Evolutionary conservation across 108 stramenopile species (phyloP).

Genomic region (Nitzschia sp.): DNA sequence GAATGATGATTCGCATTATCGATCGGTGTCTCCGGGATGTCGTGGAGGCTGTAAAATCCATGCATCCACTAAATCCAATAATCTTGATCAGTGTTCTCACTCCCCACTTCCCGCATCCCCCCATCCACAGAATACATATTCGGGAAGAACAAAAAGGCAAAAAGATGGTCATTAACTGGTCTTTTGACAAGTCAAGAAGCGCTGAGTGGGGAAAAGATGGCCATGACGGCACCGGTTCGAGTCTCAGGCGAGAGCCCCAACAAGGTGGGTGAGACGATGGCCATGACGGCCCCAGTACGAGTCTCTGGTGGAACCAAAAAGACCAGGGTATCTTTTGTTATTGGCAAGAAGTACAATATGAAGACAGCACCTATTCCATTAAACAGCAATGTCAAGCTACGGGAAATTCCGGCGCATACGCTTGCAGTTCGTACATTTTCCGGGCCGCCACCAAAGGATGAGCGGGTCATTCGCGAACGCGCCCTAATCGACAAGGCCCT

Average conservation of each 20-base stretch:
- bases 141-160: constrained; percentile 47
- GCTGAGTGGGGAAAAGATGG: constrained; percentile 42
- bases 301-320: constrained; percentile 25
- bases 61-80: too few relatives aligned
- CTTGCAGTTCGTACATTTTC: constrained; percentile 54
- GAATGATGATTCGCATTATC: too few relatives aligned
- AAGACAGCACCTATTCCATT: constrained; percentile 58
- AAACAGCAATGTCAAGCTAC: constrained; percentile 42
- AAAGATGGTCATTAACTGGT: neutral
- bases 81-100: too few relatives aligned
- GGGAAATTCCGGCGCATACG: constrained; percentile 46
- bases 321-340: constrained; percentile 62
- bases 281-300: constrained; percentile 66
- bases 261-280: constrained; percentile 45
- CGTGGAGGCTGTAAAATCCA: too few relatives aligned
- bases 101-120: too few relatives aligned
- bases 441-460: constrained; percentile 61
- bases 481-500: constrained; percentile 31
- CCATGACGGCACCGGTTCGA: constrained; percentile 59
- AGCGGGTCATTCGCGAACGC: constrained; percentile 40
- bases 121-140: constrained; percentile 73
- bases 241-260: constrained; percentile 18
- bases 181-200: neutral
- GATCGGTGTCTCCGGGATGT: too few relatives aligned
- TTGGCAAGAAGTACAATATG: constrained; percentile 56